Evolutionary conservation across 768 basidiomycete genomes (phyloP).

Genomic region (Astraeus odoratus): DNA sequence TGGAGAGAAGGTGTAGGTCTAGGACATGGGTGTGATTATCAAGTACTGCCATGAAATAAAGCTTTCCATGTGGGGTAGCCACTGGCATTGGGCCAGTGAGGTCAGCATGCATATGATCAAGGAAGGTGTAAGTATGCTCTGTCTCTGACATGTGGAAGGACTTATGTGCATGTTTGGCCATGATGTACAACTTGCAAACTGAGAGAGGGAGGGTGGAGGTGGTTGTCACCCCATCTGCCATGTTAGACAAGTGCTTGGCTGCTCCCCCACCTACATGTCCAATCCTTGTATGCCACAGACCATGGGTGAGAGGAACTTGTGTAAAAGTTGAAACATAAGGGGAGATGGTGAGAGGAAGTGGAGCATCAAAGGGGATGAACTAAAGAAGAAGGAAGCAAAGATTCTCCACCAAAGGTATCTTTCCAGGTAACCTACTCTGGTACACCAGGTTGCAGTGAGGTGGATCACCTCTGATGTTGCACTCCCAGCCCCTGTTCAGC

Average conservation of each 20-base stretch:
- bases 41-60: slow-evolving; percentile 11
- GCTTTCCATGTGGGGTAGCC: slow-evolving; percentile 6
- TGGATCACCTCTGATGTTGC: neutral
- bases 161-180: neutral
- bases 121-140: neutral
- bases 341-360: neutral
- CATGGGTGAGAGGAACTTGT: neutral
- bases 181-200: slow-evolving; percentile 3
- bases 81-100: slow-evolving; percentile 19
- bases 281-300: neutral
- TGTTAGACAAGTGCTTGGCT: neutral
- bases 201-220: neutral
- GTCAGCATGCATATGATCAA: slow-evolving; percentile 24
- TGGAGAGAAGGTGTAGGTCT: neutral
- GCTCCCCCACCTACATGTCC: neutral
- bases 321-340: neutral
- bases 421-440: neutral
- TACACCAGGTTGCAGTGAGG: neutral
- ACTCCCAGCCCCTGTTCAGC: neutral
- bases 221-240: neutral
- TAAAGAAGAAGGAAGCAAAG: neutral
- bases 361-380: neutral
- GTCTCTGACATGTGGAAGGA: neutral
- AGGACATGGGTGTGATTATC: slow-evolving; percentile 8
- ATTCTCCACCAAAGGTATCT: neutral